Evolutionary conservation across 2,329 filamentous ascomycete genomes (phyloP).

Genomic region (Pyricularia pennisetigena): DNA sequence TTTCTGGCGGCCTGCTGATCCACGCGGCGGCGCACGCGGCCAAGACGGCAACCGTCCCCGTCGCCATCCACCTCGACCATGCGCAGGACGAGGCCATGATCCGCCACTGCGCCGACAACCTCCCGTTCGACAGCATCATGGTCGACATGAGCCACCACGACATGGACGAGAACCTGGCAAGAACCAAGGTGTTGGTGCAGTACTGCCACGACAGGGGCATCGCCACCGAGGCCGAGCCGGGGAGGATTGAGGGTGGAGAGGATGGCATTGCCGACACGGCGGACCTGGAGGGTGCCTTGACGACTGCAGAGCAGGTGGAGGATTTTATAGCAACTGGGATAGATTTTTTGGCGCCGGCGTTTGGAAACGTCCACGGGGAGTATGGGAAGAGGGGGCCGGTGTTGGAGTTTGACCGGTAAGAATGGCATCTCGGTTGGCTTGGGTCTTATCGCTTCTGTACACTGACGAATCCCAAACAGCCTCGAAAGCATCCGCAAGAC

Average conservation of each 20-base stretch:
- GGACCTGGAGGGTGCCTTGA: constrained; percentile 40
- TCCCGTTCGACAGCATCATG: constrained; percentile 62
- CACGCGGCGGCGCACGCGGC: constrained; percentile 46
- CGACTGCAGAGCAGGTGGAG: constrained; percentile 57
- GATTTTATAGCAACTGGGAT: constrained; percentile 64
- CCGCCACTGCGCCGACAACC: constrained; percentile 43
- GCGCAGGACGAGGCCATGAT: constrained; percentile 55
- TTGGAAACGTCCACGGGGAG: constrained; percentile 68
- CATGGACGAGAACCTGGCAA: constrained; percentile 53
- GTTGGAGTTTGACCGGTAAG: constrained; percentile 42
- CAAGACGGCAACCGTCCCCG: constrained; percentile 44
- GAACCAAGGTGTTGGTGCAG: constrained; percentile 49
- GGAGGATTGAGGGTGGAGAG: constrained; percentile 47
- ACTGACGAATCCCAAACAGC: not conserved
- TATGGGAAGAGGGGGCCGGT: constrained; percentile 57
- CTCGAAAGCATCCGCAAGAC: constrained; percentile 31
- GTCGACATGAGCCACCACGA: constrained; percentile 65
- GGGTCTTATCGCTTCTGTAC: not conserved
- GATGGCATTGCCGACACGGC: constrained; percentile 58
- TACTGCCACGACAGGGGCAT: constrained; percentile 57
- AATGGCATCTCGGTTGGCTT: not conserved
- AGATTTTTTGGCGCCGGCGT: constrained; percentile 64
- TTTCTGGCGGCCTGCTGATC: constrained; percentile 47
- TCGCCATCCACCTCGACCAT: constrained; percentile 58
- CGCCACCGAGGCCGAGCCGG: constrained; percentile 59